Conservation (phyloP, 2,329 filamentous ascomycete species). For the Curvularia hawaiiensis region DNA sequence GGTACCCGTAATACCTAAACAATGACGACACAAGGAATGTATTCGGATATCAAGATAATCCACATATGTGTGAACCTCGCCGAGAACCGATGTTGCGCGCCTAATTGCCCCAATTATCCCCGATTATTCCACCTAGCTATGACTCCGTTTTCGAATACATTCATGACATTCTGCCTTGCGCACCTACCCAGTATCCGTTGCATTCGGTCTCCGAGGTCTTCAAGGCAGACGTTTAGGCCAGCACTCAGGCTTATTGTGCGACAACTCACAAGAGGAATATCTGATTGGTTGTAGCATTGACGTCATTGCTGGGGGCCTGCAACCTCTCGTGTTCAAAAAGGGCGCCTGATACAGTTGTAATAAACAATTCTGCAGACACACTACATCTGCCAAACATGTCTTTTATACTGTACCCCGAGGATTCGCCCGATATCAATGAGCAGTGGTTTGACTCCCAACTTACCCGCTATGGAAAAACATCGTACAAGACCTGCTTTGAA, state of each 20-base stretch:
- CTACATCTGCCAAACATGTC: background rate
- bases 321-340: background rate
- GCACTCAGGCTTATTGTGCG: background rate
- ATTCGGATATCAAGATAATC: background rate
- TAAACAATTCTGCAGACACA: background rate
- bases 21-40: background rate
- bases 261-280: background rate
- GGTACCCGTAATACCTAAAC: background rate
- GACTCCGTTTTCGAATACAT: background rate
- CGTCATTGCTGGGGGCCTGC: background rate
- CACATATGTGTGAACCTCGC: background rate
- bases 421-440: background rate
- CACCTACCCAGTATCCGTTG: background rate
- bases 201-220: background rate
- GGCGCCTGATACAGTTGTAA: background rate
- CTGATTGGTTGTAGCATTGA: background rate
- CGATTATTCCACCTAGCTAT: background rate
- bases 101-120: background rate
- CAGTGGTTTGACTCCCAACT: background rate
- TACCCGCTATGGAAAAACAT: background rate
- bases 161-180: background rate
- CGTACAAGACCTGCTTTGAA: background rate
- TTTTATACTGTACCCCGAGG: background rate
- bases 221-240: background rate
- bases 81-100: background rate